Conservation (phyloP, 768 basidiomycete species). For the Russula vinacea region DNA sequence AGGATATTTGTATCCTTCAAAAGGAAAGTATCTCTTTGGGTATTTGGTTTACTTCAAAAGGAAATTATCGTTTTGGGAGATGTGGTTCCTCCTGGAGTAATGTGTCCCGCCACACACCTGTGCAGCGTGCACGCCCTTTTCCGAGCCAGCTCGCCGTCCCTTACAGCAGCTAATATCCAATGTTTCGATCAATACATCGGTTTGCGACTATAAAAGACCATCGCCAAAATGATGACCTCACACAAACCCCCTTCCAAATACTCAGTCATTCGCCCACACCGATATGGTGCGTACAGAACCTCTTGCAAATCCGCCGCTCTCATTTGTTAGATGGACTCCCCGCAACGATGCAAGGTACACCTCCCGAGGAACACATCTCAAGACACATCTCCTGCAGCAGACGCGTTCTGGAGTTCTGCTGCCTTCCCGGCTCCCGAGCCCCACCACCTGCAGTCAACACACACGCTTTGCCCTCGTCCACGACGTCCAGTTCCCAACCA, state of each 20-base stretch:
- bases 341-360: neutral
- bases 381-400: neutral
- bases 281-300: neutral
- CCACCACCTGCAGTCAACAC: neutral
- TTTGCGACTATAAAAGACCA: neutral
- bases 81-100: no score
- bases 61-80: no score
- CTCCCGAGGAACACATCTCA: neutral
- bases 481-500: neutral
- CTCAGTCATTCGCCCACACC: neutral
- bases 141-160: no score
- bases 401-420: no score
- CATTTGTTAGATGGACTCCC: neutral
- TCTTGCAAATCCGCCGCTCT: no score
- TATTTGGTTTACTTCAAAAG: no score
- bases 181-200: no score
- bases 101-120: no score
- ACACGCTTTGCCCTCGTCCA: neutral
- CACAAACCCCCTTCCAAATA: neutral
- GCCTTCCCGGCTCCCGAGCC: neutral
- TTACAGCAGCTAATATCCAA: no score
- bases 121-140: neutral
- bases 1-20: no score
- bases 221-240: neutral
- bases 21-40: no score